Evolutionary conservation across 345 rosid genomes (phyloP).

Genomic region (Alliaria petiolata): DNA sequence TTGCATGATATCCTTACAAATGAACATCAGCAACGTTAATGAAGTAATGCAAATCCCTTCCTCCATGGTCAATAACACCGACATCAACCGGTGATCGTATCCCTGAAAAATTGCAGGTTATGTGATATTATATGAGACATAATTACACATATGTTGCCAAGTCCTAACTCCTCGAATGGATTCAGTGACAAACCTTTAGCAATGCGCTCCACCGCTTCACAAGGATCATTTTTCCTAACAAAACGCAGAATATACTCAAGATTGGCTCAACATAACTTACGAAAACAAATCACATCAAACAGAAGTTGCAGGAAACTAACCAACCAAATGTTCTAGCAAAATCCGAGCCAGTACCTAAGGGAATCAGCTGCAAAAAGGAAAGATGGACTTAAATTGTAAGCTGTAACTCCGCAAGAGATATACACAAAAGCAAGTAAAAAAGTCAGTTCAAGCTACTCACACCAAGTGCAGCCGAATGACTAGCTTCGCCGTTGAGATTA

Average conservation of each 20-base stretch:
- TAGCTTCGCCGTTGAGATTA: conserved; percentile 41
- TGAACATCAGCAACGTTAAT: conserved; percentile 95
- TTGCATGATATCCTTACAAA: conserved; percentile 55
- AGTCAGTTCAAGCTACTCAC: conserved; percentile 44
- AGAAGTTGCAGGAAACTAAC: conserved; percentile 47
- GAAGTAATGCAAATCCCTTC: conserved; percentile 65
- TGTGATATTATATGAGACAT: background rate
- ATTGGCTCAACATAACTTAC: background rate
- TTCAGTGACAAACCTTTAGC: conserved; percentile 52
- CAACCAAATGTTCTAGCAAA: conserved; percentile 94
- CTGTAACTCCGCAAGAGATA: background rate
- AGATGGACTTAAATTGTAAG: background rate
- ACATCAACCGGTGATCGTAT: conserved; percentile 62
- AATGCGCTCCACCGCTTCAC: conserved; percentile 79
- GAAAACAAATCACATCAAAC: background rate
- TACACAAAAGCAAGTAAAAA: background rate
- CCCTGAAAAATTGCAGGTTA: conserved; percentile 45
- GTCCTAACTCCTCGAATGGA: background rate
- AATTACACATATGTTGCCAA: background rate
- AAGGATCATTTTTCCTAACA: conserved; percentile 80
- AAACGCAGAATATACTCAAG: conserved; percentile 11
- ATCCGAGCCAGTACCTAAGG: conserved; percentile 95
- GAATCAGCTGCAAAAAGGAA: conserved; percentile 59
- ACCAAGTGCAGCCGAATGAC: conserved; percentile 79
- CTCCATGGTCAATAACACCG: conserved; percentile 62